Base-by-base conservation (phyloP, 768 basidiomycete genomes). In the Suillus clintonianus region DNA sequence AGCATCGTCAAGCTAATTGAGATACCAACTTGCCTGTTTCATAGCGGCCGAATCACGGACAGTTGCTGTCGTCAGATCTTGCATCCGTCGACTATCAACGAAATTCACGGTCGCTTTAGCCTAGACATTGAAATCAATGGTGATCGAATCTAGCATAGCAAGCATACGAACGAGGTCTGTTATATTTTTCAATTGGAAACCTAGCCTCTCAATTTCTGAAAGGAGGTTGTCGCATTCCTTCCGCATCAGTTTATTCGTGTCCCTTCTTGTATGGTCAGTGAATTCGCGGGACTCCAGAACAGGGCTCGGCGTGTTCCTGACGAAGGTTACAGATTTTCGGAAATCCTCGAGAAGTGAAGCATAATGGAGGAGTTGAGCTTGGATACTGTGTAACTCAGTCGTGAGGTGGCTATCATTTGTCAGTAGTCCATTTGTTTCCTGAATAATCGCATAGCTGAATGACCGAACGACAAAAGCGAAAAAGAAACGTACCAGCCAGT, bases 291-390 rank as follows among this genome's bases (percentile, higher is more conserved):
- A 62, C 6, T 83, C 71, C 68, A 86, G 70, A 9, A 78, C 76
- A 0, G 85, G 87, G 69, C 85, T 84, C 0, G 76, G 80, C 0
- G 85, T 86, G 6, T 81, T 66, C 7, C 67, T 67, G 5, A 88
- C 74, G 64, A 88, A 89, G 9, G 70, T 66, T 9, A 88, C 80
- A 2, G 82, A 78, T 64, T 86, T 84, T 6, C 69, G 68, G 69
- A 88, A 86, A 68, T 88, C 85, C 10, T 82, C 78, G 32, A 88
- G 77, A 34, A 88, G 80, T 9, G 81, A 80, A n/a, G 80, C 78
- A 69, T 86, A 86, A 65, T 87, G 84, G 36, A 87, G 72, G 3
- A 88, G 73, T 69, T 86, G 85, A 0, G 87, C 87, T 51, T 85
- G 84, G 24, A 87, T 70, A 63, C 82, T 79, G 70, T 87, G 85